phyloP scores from a whole-genome alignment of 2,329 filamentous ascomycete species.

The Knufia petricola region DNA sequence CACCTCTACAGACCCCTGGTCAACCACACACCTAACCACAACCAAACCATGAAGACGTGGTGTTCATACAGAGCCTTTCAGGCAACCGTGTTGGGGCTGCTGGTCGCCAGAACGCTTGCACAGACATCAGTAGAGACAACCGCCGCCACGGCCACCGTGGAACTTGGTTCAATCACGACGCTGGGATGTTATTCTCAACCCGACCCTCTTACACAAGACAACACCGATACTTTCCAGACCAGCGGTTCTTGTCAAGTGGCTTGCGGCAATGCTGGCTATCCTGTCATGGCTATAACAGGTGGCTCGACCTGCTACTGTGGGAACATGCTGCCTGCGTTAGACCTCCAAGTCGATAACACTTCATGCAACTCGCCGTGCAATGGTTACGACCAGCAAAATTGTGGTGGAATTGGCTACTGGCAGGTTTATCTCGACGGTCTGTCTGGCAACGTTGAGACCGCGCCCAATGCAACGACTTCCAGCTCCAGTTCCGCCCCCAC shows the following conservation, averaged over 20 bases:
- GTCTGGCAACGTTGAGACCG: constrained; percentile 29
- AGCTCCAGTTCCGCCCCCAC: constrained; percentile 37
- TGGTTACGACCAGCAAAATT: constrained; percentile 53
- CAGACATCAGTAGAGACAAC: constrained; percentile 11
- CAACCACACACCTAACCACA: constrained; percentile 3
- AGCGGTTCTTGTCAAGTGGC: constrained; percentile 45
- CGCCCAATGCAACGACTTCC: constrained; percentile 27
- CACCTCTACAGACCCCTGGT: neutral
- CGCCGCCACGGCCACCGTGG: constrained; percentile 9
- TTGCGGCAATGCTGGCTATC: constrained; percentile 40
- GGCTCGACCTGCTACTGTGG: constrained; percentile 66
- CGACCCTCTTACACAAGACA: constrained; percentile 39
- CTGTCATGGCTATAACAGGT: constrained; percentile 54
- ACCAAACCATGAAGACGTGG: constrained; percentile 16
- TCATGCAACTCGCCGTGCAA: constrained; percentile 59
- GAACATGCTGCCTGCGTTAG: constrained; percentile 51
- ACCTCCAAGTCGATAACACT: constrained; percentile 44
- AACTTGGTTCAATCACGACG: constrained; percentile 15
- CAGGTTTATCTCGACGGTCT: constrained; percentile 45
- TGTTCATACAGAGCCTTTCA: constrained; percentile 12
- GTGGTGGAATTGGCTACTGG: constrained; percentile 52
- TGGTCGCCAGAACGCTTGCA: constrained; percentile 12
- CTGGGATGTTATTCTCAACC: constrained; percentile 41
- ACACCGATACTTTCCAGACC: constrained; percentile 43
- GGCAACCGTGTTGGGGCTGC: constrained; percentile 12